Percentiles rank a stretch among this genome's conserved stretches.
Evolutionary conservation across 1,284 basidiomycete species (phyloP).

Genomic region (Cutaneotrichosporon sp.): DNA sequence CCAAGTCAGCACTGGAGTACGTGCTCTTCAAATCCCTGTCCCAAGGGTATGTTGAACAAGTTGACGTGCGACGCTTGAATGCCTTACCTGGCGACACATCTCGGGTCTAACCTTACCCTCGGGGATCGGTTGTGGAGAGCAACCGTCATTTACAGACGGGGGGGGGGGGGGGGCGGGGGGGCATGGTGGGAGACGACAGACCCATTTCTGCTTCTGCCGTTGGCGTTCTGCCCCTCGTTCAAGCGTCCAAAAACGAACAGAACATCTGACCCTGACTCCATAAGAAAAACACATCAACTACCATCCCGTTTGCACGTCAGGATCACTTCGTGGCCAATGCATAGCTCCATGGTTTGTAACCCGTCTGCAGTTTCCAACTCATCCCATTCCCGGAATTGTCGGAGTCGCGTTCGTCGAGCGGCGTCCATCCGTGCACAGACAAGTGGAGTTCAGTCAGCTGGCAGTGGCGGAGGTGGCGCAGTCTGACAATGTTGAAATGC

Average conservation of each 20-base stretch:
- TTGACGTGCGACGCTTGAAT: slow-evolving; percentile 3
- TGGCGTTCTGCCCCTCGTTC: not conserved
- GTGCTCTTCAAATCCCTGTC: not conserved
- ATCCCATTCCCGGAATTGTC: not conserved
- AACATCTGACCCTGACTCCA: not conserved
- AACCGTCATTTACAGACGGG: slow-evolving; percentile 3
- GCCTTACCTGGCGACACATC: slow-evolving; percentile 5
- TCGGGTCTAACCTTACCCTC: slow-evolving; percentile 13
- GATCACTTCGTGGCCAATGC: not conserved
- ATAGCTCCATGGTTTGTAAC: not conserved
- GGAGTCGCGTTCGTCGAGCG: not conserved
- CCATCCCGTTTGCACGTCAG: not conserved
- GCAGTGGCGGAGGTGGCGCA: not conserved
- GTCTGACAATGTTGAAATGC: not conserved
- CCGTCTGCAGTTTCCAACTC: not conserved
- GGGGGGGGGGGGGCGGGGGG: too few relatives aligned
- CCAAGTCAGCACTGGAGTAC: not conserved
- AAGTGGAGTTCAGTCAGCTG: not conserved
- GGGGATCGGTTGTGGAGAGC: slow-evolving; percentile 13
- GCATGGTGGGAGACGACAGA: not conserved
- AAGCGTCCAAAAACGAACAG: not conserved
- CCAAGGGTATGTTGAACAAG: not conserved
- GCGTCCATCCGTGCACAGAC: not conserved
- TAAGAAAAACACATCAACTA: not conserved
- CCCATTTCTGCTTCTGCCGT: not conserved